Base-by-base conservation (phyloP, 1,139 yeast species). In the Scheffersomyces lignicola region DNA sequence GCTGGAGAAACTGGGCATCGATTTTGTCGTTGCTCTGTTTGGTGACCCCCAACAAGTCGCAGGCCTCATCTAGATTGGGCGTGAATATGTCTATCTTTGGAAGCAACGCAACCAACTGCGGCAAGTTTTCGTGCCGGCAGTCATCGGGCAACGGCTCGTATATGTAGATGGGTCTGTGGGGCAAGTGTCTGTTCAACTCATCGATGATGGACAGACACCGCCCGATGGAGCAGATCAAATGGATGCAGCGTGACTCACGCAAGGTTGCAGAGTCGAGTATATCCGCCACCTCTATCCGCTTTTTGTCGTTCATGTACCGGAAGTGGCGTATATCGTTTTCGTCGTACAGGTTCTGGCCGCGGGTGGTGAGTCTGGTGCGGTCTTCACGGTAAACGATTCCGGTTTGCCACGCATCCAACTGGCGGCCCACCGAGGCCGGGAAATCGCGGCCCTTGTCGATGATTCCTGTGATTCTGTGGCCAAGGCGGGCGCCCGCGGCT, bases 71-170 rank as follows among this genome's bases (percentile, higher is more conserved):
- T 10, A 86, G 77, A 55, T 90, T 90, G 1, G 97, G 97, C 0
- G 95, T 77, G 27, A 89, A 68, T 0, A 89, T 66, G 35, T 79
- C 78, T 2, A 86, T 69, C 8, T 62, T 46, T 10, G 66, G 60
- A 18, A 86, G 55, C 3, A 79, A 61, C 4, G 49, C 39, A 6
- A 39, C 37, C 36, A 85, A 69, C 1, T 53, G 55, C 0, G 52
- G 51, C 27, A 73, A 62, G 39, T 77, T 71, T 27, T 69, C 78
- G 1, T 76, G 69, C 0, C 56, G 56, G 51, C 96, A 87, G 16
- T 75, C 76, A 38, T 80, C 84, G 1, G 97, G 97, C 7, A 86
- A 75, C 0, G 97, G 97, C 56, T 90, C 97, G 80, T 90, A 90
- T 0, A 86, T 73, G 34, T 77, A 66, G 7, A 70, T 51, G 1